Conservation (phyloP, 192 early-diverging fungal genomes). For the Coemansia sp. region DNA sequence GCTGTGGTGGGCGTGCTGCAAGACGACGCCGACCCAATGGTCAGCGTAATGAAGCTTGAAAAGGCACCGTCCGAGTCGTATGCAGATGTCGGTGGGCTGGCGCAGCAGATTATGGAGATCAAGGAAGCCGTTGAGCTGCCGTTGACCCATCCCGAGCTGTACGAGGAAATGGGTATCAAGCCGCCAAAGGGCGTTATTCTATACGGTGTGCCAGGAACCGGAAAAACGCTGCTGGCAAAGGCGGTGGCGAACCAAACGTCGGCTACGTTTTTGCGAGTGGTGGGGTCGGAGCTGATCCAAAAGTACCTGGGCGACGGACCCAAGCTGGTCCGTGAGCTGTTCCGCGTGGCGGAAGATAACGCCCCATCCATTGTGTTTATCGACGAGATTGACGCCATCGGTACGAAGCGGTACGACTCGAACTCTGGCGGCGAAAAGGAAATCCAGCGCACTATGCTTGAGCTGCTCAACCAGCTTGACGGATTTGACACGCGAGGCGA, state of each 20-base stretch:
- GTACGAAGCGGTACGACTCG: constrained; percentile 96
- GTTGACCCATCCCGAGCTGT: constrained; percentile 93
- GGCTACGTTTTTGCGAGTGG: constrained; percentile 95
- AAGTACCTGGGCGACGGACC: constrained; percentile 99
- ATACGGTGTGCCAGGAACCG: constrained; percentile 89
- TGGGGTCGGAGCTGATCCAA: constrained; percentile 97
- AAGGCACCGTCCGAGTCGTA: constrained; percentile 99
- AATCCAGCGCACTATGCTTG: constrained; percentile 44
- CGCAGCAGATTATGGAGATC: constrained; percentile 97
- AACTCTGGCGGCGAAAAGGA: constrained; percentile 94
- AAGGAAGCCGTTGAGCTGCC: constrained; percentile 97
- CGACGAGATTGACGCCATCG: constrained; percentile 56
- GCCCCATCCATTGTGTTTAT: constrained; percentile 94
- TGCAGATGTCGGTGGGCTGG: constrained; percentile 95
- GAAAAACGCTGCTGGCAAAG: constrained; percentile 59
- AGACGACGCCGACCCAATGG: constrained; percentile 97
- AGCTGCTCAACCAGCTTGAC: constrained; percentile 96
- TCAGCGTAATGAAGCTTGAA: constrained; percentile 98
- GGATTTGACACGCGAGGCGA: constrained; percentile 95
- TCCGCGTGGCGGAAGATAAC: constrained; percentile 94
- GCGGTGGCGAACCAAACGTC: constrained; percentile 98
- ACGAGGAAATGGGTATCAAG: constrained; percentile 98
- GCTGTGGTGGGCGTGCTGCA: constrained; percentile 92
- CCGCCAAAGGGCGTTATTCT: constrained; percentile 97
- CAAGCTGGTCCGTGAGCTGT: constrained; percentile 95